Evolutionary conservation across 345 rosid genomes (phyloP).

Genomic region (Populus nigra): DNA sequence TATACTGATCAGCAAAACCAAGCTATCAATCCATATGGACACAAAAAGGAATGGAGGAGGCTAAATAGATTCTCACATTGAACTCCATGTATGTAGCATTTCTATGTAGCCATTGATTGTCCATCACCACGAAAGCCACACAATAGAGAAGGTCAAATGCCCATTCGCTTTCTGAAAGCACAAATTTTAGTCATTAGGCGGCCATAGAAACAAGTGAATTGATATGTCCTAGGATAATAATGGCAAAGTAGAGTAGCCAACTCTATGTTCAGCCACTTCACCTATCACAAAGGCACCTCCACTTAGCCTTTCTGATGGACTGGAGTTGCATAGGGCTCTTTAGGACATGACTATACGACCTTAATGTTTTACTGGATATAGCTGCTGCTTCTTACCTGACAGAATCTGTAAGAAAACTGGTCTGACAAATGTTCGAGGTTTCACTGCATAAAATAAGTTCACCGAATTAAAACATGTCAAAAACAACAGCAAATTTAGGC

Average conservation of each 20-base stretch:
- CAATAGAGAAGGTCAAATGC: slow-evolving; percentile 94
- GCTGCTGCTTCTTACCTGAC: slow-evolving; percentile 51
- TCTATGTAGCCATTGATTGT: slow-evolving; percentile 89
- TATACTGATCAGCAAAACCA: neutral
- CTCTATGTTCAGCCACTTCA: neutral
- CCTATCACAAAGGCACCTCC: neutral
- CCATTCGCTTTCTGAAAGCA: slow-evolving; percentile 72
- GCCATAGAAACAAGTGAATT: neutral
- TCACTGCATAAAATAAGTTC: slow-evolving; percentile 45
- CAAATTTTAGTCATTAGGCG: neutral
- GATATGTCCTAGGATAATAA: neutral
- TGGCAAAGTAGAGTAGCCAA: neutral
- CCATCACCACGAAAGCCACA: slow-evolving; percentile 81
- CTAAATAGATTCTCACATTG: slow-evolving; percentile 53
- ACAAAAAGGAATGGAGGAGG: neutral
- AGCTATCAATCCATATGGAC: neutral
- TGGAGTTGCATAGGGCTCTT: no score
- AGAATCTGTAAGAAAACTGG: slow-evolving; percentile 77
- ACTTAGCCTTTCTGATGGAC: neutral
- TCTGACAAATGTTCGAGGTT: slow-evolving; percentile 71
- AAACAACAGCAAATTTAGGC: neutral
- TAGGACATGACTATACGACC: neutral
- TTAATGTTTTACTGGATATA: neutral
- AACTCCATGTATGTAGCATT: slow-evolving; percentile 94
- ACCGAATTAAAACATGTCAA: slow-evolving; percentile 7